Evolutionary conservation across 495 filamentous ascomycete genomes (phyloP), one percentile per base, ranked within the genome.

Genomic region (Articulospora tetracladia): DNA sequence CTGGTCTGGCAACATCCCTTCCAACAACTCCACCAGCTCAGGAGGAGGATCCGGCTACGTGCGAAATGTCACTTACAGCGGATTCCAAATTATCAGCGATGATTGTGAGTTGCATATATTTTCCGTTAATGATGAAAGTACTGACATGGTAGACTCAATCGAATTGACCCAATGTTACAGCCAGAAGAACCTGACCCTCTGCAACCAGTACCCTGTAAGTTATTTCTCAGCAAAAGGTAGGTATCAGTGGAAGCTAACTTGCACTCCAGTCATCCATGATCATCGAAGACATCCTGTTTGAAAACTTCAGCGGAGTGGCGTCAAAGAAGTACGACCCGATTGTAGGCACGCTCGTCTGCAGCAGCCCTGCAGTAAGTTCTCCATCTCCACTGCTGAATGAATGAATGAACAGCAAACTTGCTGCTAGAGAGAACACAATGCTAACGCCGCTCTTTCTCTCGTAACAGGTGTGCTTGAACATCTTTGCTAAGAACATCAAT

Each of bases 151-250:
- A 68, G 86, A 82, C 55, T 83, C 82, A 2, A 85, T 88, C 61
- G 83, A 86, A 65, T 74, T 87, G 28, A 83, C 82, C 19, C 84
- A 86, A 70, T 88, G 84, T 72, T 87, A 88, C 61, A 83, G 83
- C 3, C 83, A 87, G 68, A 77, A 69, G 20, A 87, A 88, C 55
- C 55, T 79, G 36, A 86, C 85, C 8, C 74, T 86, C 12, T 87
- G 85, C 63, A 75, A 83, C 48, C 62, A 83, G 65, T 83, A 71
- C 65, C 85, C 85, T 1, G 57, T 59, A n/a, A 52, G 57, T 41
- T 17, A 7, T 25, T 24, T n/a, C 17, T 49, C 59, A 51, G 23
- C 36, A 26, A 11, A 25, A 23, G 20, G 7, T 20, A 22, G 25
- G 0, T 6, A 47, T 48, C 7, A 54, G 11, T 8, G 3, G 19